phyloP scores from a whole-genome alignment of 2,329 filamentous ascomycete genomes.

The Volutella citrinella region DNA sequence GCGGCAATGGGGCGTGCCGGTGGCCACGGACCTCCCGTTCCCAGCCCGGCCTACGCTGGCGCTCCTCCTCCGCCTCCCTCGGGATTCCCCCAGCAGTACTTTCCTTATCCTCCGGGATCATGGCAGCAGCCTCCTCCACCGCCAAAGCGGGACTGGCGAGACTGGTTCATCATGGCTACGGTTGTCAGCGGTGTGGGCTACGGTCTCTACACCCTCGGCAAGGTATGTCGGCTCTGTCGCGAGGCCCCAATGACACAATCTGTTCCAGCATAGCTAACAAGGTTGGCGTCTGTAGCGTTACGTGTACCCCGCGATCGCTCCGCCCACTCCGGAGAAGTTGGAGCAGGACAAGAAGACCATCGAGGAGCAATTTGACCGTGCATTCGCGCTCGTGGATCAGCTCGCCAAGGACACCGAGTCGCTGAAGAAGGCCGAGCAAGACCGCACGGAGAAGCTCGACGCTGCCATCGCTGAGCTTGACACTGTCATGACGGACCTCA shows the following conservation, averaged over 20 bases:
- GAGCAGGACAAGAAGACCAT: constrained; percentile 92
- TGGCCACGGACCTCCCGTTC: constrained; percentile 47
- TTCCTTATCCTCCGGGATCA: constrained; percentile 48
- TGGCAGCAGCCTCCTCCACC: constrained; percentile 59
- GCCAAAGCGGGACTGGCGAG: constrained; percentile 88
- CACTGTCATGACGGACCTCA: constrained; percentile 75
- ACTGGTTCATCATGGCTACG: constrained; percentile 99
- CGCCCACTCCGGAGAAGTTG: constrained; percentile 88
- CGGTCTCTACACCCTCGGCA: constrained; percentile 82
- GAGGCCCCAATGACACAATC: no score
- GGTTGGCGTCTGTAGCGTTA: no score
- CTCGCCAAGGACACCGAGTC: constrained; percentile 84
- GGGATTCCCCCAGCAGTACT: constrained; percentile 47
- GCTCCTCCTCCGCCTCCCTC: constrained; percentile 44
- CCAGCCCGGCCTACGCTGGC: constrained; percentile 40
- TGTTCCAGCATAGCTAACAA: no score
- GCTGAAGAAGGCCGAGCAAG: constrained; percentile 82
- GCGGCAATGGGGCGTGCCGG: constrained; percentile 74
- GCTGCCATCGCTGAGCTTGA: constrained; percentile 80
- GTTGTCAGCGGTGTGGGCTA: constrained; percentile 88
- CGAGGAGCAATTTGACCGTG: constrained; percentile 89
- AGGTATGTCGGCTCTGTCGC: no score
- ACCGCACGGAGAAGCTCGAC: constrained; percentile 81
- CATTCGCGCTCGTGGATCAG: constrained; percentile 89
- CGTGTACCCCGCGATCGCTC: constrained; percentile 83